Base-by-base conservation (phyloP, 2,329 filamentous ascomycete species). In the Fusarium buharicum region DNA sequence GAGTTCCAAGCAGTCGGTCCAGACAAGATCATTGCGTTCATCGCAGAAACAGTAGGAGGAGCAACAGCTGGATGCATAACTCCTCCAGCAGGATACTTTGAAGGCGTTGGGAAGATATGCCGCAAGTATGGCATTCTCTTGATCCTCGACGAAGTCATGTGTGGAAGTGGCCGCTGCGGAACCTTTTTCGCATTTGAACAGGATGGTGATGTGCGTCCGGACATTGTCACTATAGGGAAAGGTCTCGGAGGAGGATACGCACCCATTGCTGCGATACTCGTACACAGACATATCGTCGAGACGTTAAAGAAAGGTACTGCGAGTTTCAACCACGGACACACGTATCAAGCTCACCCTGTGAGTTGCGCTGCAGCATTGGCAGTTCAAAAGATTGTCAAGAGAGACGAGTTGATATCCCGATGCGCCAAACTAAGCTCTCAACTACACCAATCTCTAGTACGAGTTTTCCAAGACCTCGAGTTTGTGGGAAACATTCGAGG, bases 81-180 rank as follows among this genome's bases (percentile, higher is more conserved):
- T 1, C 79, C 88, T 0, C 81, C 88, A 0, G 77, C 79, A 0
- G 90, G 90, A 0, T 95, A 95, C 64, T 86, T 93, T 45, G 76
- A 79, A 46, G 89, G 88, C 1, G 85, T 94, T 74, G 84, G 84
- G 67, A 77, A 78, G 2, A 78, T 95, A 1, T 95, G 91, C 72
- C 82, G 89, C 48, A 85, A 84, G 58, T 81, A 94, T 69, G 90
- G 89, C 1, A 86, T 88, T 0, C 82, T 95, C 0, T 79, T 95
- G n/a, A 88, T 94, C 40, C 76, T 94, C 0, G 92, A 95, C 68
- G 91, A 94, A 47, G 82, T 92, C 39, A 91, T 93, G 89, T 88
- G 84, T 43, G 88, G 88, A 3, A 83, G 84, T 73, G 87, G 87
- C 1, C 77, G 86, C 1, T 82, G 81, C 0, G 87, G 86, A 0